A percentile compares a stretch with the other conserved stretches of the same genome.
phyloP scores from a whole-genome alignment of 2,329 filamentous ascomycete genomes.

The Fusarium marasasianum region DNA sequence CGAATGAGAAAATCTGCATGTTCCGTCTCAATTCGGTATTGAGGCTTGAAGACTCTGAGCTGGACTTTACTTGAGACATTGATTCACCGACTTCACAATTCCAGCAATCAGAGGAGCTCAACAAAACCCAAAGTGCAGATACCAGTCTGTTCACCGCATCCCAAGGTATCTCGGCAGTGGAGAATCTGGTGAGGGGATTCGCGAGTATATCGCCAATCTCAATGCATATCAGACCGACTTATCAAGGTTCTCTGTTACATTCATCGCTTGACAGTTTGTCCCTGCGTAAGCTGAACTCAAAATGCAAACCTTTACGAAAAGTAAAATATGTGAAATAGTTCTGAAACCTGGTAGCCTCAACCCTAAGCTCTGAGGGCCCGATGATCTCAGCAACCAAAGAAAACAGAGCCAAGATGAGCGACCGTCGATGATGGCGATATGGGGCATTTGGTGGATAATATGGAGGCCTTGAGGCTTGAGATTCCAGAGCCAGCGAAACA shows the following conservation, averaged over 20 bases:
- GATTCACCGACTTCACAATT: neutral
- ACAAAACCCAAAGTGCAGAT: neutral
- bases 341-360: neutral
- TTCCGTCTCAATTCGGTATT: neutral
- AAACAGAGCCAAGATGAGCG: neutral
- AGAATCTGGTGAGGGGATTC: neutral
- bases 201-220: constrained; percentile 2
- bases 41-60: constrained; percentile 25
- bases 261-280: neutral
- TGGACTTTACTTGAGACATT: constrained; percentile 10
- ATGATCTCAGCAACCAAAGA: neutral
- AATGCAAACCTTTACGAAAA: neutral
- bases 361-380: neutral
- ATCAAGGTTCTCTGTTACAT: neutral
- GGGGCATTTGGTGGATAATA: constrained; percentile 23
- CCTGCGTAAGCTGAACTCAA: constrained; percentile 31
- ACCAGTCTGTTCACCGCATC: neutral
- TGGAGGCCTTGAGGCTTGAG: neutral
- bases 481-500: constrained; percentile 25
- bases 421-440: constrained; percentile 17
- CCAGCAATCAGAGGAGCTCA: neutral
- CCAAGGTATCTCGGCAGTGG: neutral
- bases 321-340: neutral
- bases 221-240: neutral
- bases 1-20: neutral